Evolutionary conservation across 2,329 filamentous ascomycete genomes (phyloP), one percentile per base, ranked within the genome.

Genomic region (Kalmusia sp.): DNA sequence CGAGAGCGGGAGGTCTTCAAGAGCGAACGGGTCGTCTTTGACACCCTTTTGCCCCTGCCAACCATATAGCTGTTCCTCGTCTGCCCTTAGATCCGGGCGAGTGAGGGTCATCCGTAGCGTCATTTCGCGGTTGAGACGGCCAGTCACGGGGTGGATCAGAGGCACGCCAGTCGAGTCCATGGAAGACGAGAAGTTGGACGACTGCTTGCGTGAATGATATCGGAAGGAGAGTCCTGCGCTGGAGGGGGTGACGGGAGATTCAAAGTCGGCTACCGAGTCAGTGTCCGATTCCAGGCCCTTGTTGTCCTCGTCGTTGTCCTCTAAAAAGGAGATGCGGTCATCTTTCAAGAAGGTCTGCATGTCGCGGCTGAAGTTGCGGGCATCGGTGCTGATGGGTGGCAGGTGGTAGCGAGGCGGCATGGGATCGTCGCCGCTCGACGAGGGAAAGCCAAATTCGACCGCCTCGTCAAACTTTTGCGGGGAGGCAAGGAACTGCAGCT

Each of bases 401-500:
- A 71, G 62, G 34, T 69, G 59, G 46, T 66, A 73, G 39, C 64
- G 63, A 14, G 65, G 62, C 6, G 54, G 47, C 34, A 54, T 44
- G 22, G 52, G 50, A 46, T 68, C 63, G 47, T 65, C 49, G 9
- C 56, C 56, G 28, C 67, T 39, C 21, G 63, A 79, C 0, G 88
- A 86, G 0, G 92, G 92, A 65, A 97, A 98, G 0, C 93, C 93
- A 74, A 96, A 97, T 70, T 96, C 91, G 47, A 98, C 85, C 1
- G 91, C 92, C 75, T 98, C 93, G 70, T 98, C 93, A 64, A 98
- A 98, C 70, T 96, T 96, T 62, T 96, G 91, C 1, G 93, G 90
- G 1, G 92, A 96, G 6, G 91, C 90, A 17, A 96, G 84, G 66
- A 93, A 96, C 6, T 92, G 87, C 17, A 98, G 80, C 75, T 96